These are phyloP conservation scores for Yamagishiella unicocca DNA, from an alignment of 139 green algal genomes.

Conservation along the genomic window DNA sequence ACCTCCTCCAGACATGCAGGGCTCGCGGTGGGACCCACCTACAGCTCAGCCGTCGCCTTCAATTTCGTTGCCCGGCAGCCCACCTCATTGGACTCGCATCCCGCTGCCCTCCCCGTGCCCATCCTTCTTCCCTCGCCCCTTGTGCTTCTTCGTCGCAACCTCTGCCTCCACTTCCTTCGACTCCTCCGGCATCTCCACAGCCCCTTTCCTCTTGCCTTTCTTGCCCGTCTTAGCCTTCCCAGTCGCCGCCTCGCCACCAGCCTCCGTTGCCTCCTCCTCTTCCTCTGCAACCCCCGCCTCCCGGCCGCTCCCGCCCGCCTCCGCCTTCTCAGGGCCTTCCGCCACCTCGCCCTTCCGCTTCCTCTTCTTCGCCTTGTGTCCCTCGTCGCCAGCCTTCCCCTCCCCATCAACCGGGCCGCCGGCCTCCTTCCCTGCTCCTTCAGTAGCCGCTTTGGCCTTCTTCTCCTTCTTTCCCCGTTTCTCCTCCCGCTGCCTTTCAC, in stretches of 20 bases:
- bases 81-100: too few species aligned
- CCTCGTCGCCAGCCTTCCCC: not conserved
- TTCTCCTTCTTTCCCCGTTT: not conserved
- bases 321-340: too few species aligned
- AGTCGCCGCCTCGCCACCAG: not conserved
- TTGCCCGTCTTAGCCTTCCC: not conserved
- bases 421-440: too few species aligned
- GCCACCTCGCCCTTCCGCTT: not conserved
- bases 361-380: not conserved
- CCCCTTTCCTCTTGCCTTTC: not conserved
- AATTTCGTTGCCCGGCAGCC: too few species aligned
- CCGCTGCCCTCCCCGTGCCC: too few species aligned
- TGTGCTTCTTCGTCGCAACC: not conserved
- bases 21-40: too few species aligned
- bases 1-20: too few species aligned
- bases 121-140: not conserved
- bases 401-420: too few species aligned
- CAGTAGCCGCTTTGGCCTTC: not conserved
- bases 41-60: too few species aligned
- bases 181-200: not conserved
- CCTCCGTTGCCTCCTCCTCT: not conserved
- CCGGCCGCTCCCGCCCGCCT: not conserved
- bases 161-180: not conserved
- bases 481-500: too few species aligned
- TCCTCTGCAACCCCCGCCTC: not conserved